Evolutionary conservation across 2,329 filamentous ascomycete genomes (phyloP), one percentile per base, ranked within the genome.

Genomic region (Alternaria postmessia): DNA sequence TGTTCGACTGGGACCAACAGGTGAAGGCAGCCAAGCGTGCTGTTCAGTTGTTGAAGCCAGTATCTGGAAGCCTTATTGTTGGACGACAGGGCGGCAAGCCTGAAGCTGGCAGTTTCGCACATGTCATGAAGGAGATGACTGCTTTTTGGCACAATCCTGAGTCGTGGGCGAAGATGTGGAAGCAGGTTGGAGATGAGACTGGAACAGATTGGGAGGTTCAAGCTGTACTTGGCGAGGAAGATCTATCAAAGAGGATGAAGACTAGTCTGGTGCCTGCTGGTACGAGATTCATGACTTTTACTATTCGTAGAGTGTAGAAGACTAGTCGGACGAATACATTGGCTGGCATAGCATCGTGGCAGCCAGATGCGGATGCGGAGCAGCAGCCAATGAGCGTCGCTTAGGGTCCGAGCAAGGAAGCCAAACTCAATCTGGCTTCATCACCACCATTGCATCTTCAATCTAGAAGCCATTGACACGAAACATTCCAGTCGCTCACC

Each of bases 1-100:
- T 83, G 7, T 83, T 82, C 62, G 70, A 74, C 32, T 80, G 71
- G 66, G 76, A 80, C 1, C 69, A 70, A 8, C 81, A 83, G 60
- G 61, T 80, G 11, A 66, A 73, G 46, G 73, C 75, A n/a, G 73
- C 73, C 12, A 75, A 76, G 54, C 65, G 67, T 5, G 63, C 78
- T 1, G 64, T 77, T 12, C 54, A 65, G 26, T 57, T 82, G 16
- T 48, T 81, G 53, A 79, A 73, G 54, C 68, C 70, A 51, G 65
- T 69, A 39, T 61, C 73, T 36, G 78, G 73, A 16, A 72, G 72
- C 11, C 54, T 83, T 26, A 58, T 82, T 5, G 61, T 82, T 44
- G 81, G 81, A 16, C 66, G 78, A 18, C 78, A 81, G 56, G 70
- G 77, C 14, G 79, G 78, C 7, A 72, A 70, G 51, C 51, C 67